Base-by-base conservation (phyloP, 306 rosid genomes). In the Rosa multiflora region DNA sequence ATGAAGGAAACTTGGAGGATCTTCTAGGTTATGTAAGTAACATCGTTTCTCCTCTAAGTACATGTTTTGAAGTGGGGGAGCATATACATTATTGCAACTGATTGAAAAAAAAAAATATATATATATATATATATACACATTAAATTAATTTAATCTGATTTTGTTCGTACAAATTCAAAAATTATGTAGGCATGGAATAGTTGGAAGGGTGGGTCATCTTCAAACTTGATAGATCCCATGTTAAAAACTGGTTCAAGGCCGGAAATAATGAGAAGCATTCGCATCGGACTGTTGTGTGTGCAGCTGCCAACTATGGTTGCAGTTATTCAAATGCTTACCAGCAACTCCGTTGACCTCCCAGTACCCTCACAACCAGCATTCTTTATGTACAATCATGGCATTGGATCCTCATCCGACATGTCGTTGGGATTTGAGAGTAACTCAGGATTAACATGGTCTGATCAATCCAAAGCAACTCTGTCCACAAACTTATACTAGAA, bases 301-400 rank as follows among this genome's bases (percentile, higher is more conserved):
- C 63, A 58, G 21, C 63, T 43, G 15, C 75, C 75, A 72, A 72
- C 61, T 42, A 49, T 51, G 63, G 63, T 62, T 32, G 1, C 11
- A 8, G 75, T 71, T 48, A 71, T 71, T 71, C 59, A 12, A 8
- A 71, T 29, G 42, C 75, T 71, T 8, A 70, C 75, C 32, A 48
- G 75, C 61, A 47, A 35, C 21, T 29, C 40, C 29, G 4, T 70
- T 1, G 3, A 15, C 32, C 75, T 72, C 21, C 26, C 61, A 7
- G 62, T 26, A 29, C 75, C 75, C 23, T 72, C 61, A 72, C 61
- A 72, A 15, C 75, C 75, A 72, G 61, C 46, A 49, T 72, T 72
- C 49, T 72, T 48, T 17, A 15, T 48, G 40, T 29, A 44, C 13
- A 14, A 48, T 68, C 4, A 46, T 39, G 52, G 51, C 51, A 37